Base-by-base conservation (phyloP, 768 basidiomycete species). In the Crepidotus variabilis region DNA sequence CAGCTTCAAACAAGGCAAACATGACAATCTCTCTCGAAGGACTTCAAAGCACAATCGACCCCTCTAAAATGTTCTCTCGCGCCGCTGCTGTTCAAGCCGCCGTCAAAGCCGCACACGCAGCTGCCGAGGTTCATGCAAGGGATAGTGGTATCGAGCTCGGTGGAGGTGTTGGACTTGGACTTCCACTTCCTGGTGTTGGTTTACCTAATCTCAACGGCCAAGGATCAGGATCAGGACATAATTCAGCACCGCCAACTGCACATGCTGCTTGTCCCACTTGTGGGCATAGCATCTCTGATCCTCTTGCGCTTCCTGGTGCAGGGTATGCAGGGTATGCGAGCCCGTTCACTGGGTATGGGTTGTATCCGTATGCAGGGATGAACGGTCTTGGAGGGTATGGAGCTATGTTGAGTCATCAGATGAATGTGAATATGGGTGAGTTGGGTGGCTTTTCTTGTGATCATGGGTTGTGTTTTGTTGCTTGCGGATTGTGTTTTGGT, bases 241-340 rank as follows among this genome's bases (percentile, higher is more conserved):
- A 8, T 36, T 8, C 81, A 4, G 77, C 81, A 2, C 77, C 80
- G 0, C 8, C 35, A 2, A 78, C 79, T 1, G 68, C 77, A 14
- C 73, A 76, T 59, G 67, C 76, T 60, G 62, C 69, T 8, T 86
- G 85, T 65, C 82, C 84, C 1, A 77, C 79, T 7, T 86, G 85
- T 64, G 82, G 82, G 61, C 79, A 77, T 69, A 51, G 67, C 33
- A 73, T 80, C 61, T 77, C 78, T 33, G 78, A 81, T 61, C 68
- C 72, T 28, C 65, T 74, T 39, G 70, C 75, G 50, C 68, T 81
- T 47, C 61, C 16, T 36, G 35, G 35, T 36, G 35, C 9, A 36
- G 35, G 35, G 35, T 36, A 8, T 36, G 35, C 35, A 36, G 35
- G 9, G 35, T 36, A 36, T 36, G 35, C 9, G 35, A 8, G 16